Evolutionary conservation across 169 alveolate species (phyloP), one percentile per base, ranked within the genome.

Genomic region (Plasmodium coatneyi): DNA sequence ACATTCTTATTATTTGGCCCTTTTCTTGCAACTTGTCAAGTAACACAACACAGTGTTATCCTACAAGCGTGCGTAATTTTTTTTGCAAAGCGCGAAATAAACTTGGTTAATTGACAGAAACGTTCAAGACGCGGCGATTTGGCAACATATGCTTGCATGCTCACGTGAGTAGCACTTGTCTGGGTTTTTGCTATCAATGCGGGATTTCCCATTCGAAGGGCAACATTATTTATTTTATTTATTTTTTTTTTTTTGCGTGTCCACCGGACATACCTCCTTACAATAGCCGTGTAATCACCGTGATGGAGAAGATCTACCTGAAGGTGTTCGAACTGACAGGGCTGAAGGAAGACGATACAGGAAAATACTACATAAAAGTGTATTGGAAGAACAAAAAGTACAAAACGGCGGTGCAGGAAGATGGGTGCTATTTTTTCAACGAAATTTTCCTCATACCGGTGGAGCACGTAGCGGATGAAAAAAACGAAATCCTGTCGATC

Each of bases 361-460:
- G 43, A 19, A n/a, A 60, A 7, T 76, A 49, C 34, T 84, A 84
- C 56, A 32, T 84, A 84, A 84, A 84, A 84, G 60, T 84, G 54
- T 84, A 84, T 16, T 84, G 92, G 92, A 30, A 74, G 16, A 76
- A 84, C 72, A 84, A 74, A 76, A 84, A 84, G 60, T 74, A 84
- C 36, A 84, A 84, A 74, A 84, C 74, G 52, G n/a, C 60, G 3
- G 72, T 32, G 78, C 34, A 52, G 41, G 34, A 52, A 41, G 84
- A 49, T 16, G 74, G 74, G 19, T n/a, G 5, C 22, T 84, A 84
- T 16, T 34, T 66, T 46, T 72, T 74, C 60, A 84, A 84, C 46
- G 84, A 84, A 19, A 16, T 1, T 34, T 84, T 84, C 60, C 36
- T 72, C 56, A 12, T 84, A 72, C 92, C 92, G 14, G 46, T 84